A percentile compares a stretch with the other conserved stretches of the same genome.
phyloP scores from a whole-genome alignment of 2,329 filamentous ascomycete genomes.

The Falciphora oryzae region DNA sequence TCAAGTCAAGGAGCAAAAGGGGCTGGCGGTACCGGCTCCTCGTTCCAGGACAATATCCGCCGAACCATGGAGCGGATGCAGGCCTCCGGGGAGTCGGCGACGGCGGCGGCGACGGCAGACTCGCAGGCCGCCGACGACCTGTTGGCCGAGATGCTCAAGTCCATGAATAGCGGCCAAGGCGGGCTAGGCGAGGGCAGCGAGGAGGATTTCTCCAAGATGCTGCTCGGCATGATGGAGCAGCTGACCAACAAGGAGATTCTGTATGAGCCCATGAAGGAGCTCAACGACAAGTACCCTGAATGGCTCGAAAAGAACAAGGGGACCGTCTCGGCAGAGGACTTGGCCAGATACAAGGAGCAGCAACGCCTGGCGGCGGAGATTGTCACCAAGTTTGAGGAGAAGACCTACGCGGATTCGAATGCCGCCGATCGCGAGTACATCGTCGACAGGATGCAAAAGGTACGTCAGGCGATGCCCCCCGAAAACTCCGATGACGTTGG shows the following conservation, averaged over 20 bases:
- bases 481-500: neutral
- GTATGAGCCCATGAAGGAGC: slow-evolving; percentile 97
- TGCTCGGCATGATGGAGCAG: slow-evolving; percentile 98
- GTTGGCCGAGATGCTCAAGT: slow-evolving; percentile 85
- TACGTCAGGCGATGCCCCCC: slow-evolving; percentile 34
- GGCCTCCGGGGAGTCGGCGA: slow-evolving; percentile 77
- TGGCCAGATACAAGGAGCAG: slow-evolving; percentile 77
- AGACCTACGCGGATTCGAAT: slow-evolving; percentile 76
- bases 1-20: slow-evolving; percentile 17
- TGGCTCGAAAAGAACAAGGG: slow-evolving; percentile 78
- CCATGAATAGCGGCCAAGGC: slow-evolving; percentile 62
- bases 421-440: slow-evolving; percentile 81
- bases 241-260: slow-evolving; percentile 97
- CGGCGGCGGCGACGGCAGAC: slow-evolving; percentile 58
- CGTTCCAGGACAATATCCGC: slow-evolving; percentile 88
- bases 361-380: slow-evolving; percentile 77
- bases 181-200: slow-evolving; percentile 52
- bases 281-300: slow-evolving; percentile 83
- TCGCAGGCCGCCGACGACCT: slow-evolving; percentile 65
- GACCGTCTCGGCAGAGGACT: slow-evolving; percentile 62
- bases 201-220: slow-evolving; percentile 89
- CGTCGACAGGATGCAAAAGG: slow-evolving; percentile 96
- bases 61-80: slow-evolving; percentile 97
- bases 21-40: slow-evolving; percentile 34
- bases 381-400: slow-evolving; percentile 79